Evolutionary conservation across 176 grass and related monocot species (phyloP), one percentile per base, ranked within the genome.

Genomic region (Bonia amplexicaulis): DNA sequence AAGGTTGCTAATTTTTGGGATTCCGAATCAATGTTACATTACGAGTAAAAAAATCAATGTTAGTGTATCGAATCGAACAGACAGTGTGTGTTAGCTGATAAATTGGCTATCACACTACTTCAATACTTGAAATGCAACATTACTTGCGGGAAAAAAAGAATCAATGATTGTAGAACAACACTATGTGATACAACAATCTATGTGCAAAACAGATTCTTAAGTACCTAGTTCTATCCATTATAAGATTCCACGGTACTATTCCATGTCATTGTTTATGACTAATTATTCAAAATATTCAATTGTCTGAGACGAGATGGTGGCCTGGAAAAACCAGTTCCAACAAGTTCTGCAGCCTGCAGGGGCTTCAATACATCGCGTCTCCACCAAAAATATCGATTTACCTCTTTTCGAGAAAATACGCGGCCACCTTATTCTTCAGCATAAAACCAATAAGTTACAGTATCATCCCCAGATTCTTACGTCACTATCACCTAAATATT

Each of bases 341-440:
- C 90, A 88, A 90, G 84, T 78, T 91, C 88, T 64, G 80, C 73
- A 77, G 15, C 54, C 73, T 68, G 39, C 84, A 73, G 80, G 83
- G 54, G 31, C 63, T 87, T 73, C 81, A 78, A 52, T 86, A 96
- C 80, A 67, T 83, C 45, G 91, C 46, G 37, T 79, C 94, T 61
- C 87, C 91, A 85, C 89, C 66, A 77, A 77, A 88, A 90, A 84
- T 60, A 88, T 76, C 84, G 54, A 66, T 88, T 86, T 49, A 63
- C 85, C 39, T 51, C 71, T 17, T 62, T 81, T 66, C 77, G 84
- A 81, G 84, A 84, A 79, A 85, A 89, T 76, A 74, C 66, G 61
- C 62, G 12, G 4, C 49, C 70, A 40, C 74, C 87, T 25, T 26
- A 68, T 84, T 94, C 84, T 65, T 94, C 74, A 85, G 79, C 89